phyloP scores from a whole-genome alignment of 495 filamentous ascomycete species.

The Xylaria acuta region DNA sequence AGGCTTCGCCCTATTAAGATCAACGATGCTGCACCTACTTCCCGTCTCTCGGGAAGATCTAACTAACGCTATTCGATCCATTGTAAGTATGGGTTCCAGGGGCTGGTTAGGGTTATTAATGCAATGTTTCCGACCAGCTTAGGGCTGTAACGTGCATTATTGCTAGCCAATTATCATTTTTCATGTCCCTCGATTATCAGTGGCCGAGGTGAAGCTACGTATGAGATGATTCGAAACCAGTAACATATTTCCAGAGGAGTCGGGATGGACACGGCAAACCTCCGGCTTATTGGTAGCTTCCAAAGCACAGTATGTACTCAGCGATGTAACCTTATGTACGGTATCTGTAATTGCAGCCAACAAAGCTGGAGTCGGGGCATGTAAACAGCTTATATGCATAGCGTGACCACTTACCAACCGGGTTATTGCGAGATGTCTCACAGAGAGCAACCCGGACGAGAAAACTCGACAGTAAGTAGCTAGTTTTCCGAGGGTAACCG shows the following conservation, averaged over 20 bases:
- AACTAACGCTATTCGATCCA: neutral
- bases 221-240: neutral
- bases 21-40: neutral
- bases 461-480: neutral
- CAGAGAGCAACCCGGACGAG: neutral
- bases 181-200: neutral
- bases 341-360: neutral
- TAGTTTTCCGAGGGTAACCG: neutral
- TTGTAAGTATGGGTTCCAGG: neutral
- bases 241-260: neutral
- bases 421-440: neutral
- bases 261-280: neutral
- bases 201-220: neutral
- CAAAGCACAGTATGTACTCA: neutral
- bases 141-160: constrained; percentile 7
- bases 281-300: neutral
- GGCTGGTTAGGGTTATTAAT: neutral
- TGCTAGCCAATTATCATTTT: neutral
- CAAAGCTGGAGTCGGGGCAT: neutral
- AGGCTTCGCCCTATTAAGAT: neutral
- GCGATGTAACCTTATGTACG: neutral
- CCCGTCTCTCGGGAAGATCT: neutral
- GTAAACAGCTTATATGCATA: neutral
- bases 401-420: neutral
- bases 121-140: neutral